Evolutionary conservation across 257 asterid genomes (phyloP).

Genomic region (Fraxinus quadrangulata): DNA sequence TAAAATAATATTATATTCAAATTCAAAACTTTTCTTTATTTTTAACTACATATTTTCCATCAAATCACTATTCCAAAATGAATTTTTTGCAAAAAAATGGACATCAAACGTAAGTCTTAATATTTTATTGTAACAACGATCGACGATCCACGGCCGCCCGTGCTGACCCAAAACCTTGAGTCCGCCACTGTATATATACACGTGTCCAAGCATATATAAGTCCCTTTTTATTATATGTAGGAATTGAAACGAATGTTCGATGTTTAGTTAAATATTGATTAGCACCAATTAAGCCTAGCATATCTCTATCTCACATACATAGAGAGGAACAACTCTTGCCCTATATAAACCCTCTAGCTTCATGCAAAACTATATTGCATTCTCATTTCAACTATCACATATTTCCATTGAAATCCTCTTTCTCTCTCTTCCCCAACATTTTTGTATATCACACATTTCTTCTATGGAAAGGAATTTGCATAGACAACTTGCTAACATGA

Average conservation of each 20-base stretch:
- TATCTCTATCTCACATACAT: not conserved
- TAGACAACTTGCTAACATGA: conserved; percentile 61
- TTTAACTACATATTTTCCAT: too few relatives aligned
- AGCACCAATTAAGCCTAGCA: not conserved
- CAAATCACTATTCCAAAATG: too few relatives aligned
- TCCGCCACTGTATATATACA: too few relatives aligned
- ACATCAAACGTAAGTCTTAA: too few relatives aligned
- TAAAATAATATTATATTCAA: too few relatives aligned
- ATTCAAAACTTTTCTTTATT: too few relatives aligned
- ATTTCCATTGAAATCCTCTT: not conserved
- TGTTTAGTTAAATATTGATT: not conserved
- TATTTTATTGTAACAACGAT: too few relatives aligned
- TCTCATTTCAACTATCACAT: conserved; percentile 24
- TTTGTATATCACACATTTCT: not conserved
- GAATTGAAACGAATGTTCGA: not conserved
- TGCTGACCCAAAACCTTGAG: too few relatives aligned
- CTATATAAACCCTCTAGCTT: conserved; percentile 36
- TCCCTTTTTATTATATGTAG: not conserved
- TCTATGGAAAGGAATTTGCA: conserved; percentile 35
- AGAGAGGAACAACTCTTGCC: not conserved
- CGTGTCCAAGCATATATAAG: too few relatives aligned
- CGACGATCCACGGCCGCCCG: too few relatives aligned
- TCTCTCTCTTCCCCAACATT: not conserved
- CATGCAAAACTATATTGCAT: conserved; percentile 30
- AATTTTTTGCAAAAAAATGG: too few relatives aligned